Base-by-base conservation (phyloP, 345 rosid genomes). In the Sonneratia caseolaris region DNA sequence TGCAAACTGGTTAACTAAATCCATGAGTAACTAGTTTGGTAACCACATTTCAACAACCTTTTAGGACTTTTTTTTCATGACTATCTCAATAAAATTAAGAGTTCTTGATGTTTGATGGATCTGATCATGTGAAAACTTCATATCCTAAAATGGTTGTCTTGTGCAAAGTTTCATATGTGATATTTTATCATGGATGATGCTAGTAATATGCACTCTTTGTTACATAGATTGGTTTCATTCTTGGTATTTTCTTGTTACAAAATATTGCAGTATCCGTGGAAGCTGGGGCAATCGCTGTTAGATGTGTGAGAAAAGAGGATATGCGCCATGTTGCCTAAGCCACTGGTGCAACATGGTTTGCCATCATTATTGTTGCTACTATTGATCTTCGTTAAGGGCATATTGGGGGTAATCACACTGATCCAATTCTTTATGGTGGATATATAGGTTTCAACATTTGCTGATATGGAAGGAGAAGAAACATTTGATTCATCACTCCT, bases 391-490 rank as follows among this genome's bases (percentile, higher is more conserved):
- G 18, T 15, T 0, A 1, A 9, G 1, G 11, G 36, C 13, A 14
- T 24, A 7, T 22, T 24, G 6, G 65, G 37, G 37, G 10, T 55
- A 32, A n/a, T 70, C n/a, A 22, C 21, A 32, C 27, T 55, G 49
- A 18, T 19, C n/a, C 55, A 19, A 35, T 68, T 21, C 32, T 27
- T 27, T 27, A 27, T n/a, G 49, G 51, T 68, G 27, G 53, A 48
- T 45, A 57, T 81, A 69, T 77, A 96, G 99, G 97, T 92, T 70
- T 90, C 97, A 64, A 96, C 99, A 69, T 96, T 96, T 82, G 98
- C 97, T 73, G 99, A 96, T 76, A 96, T 91, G 98, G 98, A 96
- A 77, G 99, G 99, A 2, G 96, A 96, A 57, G 99, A 91, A 80
- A 96, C 99, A 68, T 96, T 86, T 79, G 99, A 96, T 82, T 75